phyloP scores from a whole-genome alignment of 352 stramenopile species.

The Globisporangium uncinulatum region DNA sequence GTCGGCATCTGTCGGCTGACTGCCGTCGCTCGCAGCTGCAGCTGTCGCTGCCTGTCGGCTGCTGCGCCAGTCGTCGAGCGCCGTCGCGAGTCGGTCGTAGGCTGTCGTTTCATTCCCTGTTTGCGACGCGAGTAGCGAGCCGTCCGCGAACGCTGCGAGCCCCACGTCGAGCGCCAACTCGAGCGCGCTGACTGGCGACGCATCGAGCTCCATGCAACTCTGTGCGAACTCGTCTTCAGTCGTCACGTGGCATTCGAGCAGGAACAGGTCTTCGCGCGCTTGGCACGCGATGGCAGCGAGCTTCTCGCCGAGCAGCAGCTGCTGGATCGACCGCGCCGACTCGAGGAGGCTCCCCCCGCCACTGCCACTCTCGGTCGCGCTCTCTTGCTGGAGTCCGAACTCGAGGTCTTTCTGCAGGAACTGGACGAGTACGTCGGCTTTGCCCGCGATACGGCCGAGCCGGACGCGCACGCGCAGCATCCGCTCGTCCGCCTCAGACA shows the following conservation, averaged over 20 bases:
- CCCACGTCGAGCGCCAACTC: constrained; percentile 55
- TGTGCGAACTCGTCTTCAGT: constrained; percentile 58
- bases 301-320: constrained; percentile 55
- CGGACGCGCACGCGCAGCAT: constrained; percentile 63
- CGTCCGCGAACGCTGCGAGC: constrained; percentile 50
- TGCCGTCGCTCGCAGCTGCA: not conserved
- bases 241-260: constrained; percentile 68
- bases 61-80: constrained; percentile 52
- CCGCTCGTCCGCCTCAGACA: constrained; percentile 70
- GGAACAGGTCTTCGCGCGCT: constrained; percentile 65
- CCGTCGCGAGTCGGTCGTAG: constrained; percentile 51
- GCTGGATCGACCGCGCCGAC: constrained; percentile 36
- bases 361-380: constrained; percentile 20
- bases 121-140: constrained; percentile 38
- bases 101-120: constrained; percentile 28
- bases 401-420: constrained; percentile 66
- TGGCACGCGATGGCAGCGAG: constrained; percentile 51
- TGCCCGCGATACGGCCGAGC: constrained; percentile 57
- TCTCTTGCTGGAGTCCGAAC: constrained; percentile 26
- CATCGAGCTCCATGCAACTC: constrained; percentile 37
- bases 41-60: constrained; percentile 13
- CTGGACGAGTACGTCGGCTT: constrained; percentile 64
- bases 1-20: constrained; percentile 18
- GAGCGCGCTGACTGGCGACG: constrained; percentile 28
- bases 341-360: constrained; percentile 19